Percentiles rank a stretch among this genome's conserved stretches.
Evolutionary conservation across 345 rosid species (phyloP).

Genomic region (Aegle marmelos): DNA sequence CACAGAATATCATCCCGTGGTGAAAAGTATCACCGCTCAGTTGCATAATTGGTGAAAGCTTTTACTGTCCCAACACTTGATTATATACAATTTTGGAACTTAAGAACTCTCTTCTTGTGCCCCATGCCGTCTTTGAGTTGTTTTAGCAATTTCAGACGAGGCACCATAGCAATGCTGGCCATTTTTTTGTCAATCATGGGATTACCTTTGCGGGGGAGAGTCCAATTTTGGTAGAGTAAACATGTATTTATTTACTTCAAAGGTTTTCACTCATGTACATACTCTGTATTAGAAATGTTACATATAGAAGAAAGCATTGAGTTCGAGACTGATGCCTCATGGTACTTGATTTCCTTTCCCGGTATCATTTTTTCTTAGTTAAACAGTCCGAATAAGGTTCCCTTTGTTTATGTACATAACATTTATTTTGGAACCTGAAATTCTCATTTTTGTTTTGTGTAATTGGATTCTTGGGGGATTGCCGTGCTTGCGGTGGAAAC

Average conservation of each 20-base stretch:
- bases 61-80: neutral
- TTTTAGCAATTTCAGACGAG: neutral
- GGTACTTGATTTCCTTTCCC: neutral
- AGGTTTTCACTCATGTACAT: slow-evolving; percentile 17
- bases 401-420: slow-evolving; percentile 1
- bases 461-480: neutral
- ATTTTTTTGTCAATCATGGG: neutral
- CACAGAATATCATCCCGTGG: slow-evolving; percentile 81
- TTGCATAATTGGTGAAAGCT: slow-evolving; percentile 69
- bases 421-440: neutral
- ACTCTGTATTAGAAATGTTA: slow-evolving; percentile 9
- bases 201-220: slow-evolving; percentile 10
- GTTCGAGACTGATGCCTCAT: neutral
- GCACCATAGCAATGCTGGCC: neutral
- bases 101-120: neutral
- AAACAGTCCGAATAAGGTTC: neutral
- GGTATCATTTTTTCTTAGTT: neutral
- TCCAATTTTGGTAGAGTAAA: slow-evolving; percentile 43
- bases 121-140: neutral
- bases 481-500: neutral
- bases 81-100: neutral
- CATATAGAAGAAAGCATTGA: neutral
- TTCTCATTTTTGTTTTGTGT: neutral
- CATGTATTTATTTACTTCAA: slow-evolving; percentile 7
- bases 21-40: slow-evolving; percentile 71